A percentile compares a stretch with the other conserved stretches of the same genome.
These are phyloP conservation scores for Cinchona pubescens DNA, from an alignment of 257 asterid genomes.

Conservation along the genomic window DNA sequence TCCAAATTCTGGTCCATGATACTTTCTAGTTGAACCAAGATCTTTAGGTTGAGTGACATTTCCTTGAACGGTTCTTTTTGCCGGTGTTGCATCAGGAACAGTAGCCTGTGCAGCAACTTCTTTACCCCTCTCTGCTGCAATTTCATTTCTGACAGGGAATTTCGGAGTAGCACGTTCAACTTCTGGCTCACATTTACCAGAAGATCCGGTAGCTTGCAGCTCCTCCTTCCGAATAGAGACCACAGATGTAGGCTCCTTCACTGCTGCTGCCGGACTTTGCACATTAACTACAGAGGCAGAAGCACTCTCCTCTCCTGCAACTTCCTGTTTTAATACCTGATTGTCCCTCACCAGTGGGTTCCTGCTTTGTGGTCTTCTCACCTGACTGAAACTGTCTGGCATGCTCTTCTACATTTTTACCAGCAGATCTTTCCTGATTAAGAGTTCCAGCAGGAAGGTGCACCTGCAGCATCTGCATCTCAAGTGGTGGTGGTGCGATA, in stretches of 20 bases:
- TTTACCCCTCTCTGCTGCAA: conserved; percentile 73
- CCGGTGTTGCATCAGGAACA: conserved; percentile 55
- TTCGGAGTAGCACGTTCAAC: conserved; percentile 48
- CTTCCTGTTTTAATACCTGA: conserved; percentile 50
- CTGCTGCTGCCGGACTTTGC: conserved; percentile 37
- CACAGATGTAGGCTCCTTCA: conserved; percentile 51
- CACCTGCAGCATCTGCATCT: conserved; percentile 54
- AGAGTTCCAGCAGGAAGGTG: conserved; percentile 40
- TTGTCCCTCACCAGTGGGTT: conserved; percentile 38
- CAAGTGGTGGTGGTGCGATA: conserved; percentile 82
- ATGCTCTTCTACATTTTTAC: conserved; percentile 51
- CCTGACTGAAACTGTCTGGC: conserved; percentile 40
- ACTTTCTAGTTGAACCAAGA: conserved; percentile 66
- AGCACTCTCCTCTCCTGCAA: conserved; percentile 46
- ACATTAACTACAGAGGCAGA: conserved; percentile 36
- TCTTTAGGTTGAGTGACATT: conserved; percentile 68
- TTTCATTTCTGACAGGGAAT: conserved; percentile 53
- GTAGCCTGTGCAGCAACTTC: conserved; percentile 50
- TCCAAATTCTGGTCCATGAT: conserved; percentile 95
- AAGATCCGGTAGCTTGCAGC: conserved; percentile 46
- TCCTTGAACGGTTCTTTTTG: conserved; percentile 59
- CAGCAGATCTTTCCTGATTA: conserved; percentile 54
- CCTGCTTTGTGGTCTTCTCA: conserved; percentile 56
- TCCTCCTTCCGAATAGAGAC: conserved; percentile 67
- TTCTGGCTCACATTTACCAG: conserved; percentile 59